Evolutionary conservation across 2,329 filamentous ascomycete genomes (phyloP).

Genomic region (Nectriaceae sp.): DNA sequence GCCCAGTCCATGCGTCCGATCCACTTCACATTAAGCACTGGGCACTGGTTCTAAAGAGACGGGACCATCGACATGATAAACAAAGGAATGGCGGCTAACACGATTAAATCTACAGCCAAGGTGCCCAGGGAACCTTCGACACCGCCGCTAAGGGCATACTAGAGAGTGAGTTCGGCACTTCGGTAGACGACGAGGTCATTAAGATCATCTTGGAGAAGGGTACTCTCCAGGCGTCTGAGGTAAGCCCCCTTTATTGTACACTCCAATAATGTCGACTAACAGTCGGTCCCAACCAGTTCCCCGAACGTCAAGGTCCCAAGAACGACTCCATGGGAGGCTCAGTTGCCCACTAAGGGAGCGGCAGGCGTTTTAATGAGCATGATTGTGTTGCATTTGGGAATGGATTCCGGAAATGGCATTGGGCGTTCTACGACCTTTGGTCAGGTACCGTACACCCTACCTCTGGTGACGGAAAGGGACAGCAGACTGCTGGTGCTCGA

Average conservation of each 20-base stretch:
- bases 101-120: conserved; percentile 64
- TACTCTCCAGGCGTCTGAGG: conserved; percentile 61
- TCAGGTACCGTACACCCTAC: background rate
- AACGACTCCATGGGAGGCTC: conserved; percentile 54
- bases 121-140: conserved; percentile 78
- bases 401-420: conserved; percentile 11
- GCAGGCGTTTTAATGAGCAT: conserved; percentile 2
- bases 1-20: too few species aligned
- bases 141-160: conserved; percentile 72
- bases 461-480: background rate
- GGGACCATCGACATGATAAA: too few species aligned
- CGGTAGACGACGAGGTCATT: conserved; percentile 77
- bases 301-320: conserved; percentile 52
- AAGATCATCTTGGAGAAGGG: conserved; percentile 80
- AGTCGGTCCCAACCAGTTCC: too few species aligned
- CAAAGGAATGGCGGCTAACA: too few species aligned
- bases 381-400: too few species aligned
- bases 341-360: conserved; percentile 40
- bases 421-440: background rate
- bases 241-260: conserved; percentile 36
- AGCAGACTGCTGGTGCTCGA: too few species aligned
- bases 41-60: too few species aligned
- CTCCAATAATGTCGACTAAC: too few species aligned
- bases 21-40: too few species aligned
- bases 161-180: conserved; percentile 85